Evolutionary conservation across 148 eudicot genomes (phyloP), one percentile per base, ranked within the genome.

Genomic region (Diospyros kaki): DNA sequence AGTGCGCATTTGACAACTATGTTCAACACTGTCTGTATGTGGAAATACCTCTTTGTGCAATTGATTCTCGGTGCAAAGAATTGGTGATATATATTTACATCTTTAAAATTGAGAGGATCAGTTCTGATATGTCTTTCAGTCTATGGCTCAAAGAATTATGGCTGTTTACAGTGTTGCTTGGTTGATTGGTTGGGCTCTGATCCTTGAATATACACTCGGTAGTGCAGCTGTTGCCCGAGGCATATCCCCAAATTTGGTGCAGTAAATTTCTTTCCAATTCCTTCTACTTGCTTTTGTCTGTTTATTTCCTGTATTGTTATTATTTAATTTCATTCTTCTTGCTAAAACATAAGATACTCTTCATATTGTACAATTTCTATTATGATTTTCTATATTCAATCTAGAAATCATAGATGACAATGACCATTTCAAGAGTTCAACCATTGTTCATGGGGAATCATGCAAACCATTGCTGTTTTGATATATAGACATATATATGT

Each of bases 161-260:
- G 58, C 66, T 64, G 68, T 38, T 65, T 52, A 69, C 83, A 87
- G 93, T 65, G 81, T 84, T 75, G 90, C 90, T 73, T 89, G 90
- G 90, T 72, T 89, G 69, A 81, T 87, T 73, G 90, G 90, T 60
- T 87, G 93, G 90, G 87, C 85, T 70, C 65, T 89, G 75, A 84
- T 89, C 78, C 78, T 89, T 81, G 89, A 87, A 80, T 89, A 87
- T 66, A 87, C 93, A 9, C 80, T 89, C 77, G 91, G 93, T 66
- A 87, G 93, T 38, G 77, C 93, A 41, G 85, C 91, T 52, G 87
- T 89, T 76, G 90, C 90, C 28, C 93, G 89, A 70, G 91, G 93
- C 72, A 78, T 89, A 68, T 89, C 93, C 9, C 93, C 93, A 72
- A 89, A 87, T 83, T 60, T 89, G 89, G 93, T 89, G 74, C 59